Evolutionary conservation across 768 basidiomycete species (phyloP).

Genomic region (Leccinum incarnatum): DNA sequence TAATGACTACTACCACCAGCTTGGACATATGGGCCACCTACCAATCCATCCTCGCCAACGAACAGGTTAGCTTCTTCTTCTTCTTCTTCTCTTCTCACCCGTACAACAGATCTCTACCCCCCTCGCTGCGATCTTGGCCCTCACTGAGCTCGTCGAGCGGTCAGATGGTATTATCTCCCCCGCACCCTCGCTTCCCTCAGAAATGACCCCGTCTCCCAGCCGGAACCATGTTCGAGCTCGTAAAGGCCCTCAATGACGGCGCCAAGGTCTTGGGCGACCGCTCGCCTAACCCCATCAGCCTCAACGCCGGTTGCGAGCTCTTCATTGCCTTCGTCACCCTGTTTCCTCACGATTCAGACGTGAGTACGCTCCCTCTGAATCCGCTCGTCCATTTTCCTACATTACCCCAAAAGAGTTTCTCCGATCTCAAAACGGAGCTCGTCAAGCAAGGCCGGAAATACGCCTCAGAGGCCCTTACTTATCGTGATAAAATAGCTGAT

Average conservation of each 20-base stretch:
- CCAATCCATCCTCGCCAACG: slow-evolving; percentile 56
- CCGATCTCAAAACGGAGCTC: slow-evolving; percentile 78
- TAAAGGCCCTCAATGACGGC: slow-evolving; percentile 76
- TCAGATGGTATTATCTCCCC: slow-evolving; percentile 62
- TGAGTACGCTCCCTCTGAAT: slow-evolving; percentile 38
- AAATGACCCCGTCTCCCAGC: slow-evolving; percentile 41
- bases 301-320: slow-evolving; percentile 87
- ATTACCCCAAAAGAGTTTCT: slow-evolving; percentile 59
- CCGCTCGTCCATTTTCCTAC: slow-evolving; percentile 5
- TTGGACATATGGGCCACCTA: slow-evolving; percentile 57
- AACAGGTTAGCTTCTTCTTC: slow-evolving; percentile 50
- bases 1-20: slow-evolving; percentile 8
- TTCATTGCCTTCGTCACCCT: slow-evolving; percentile 88
- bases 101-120: slow-evolving; percentile 66
- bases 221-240: slow-evolving; percentile 91
- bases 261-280: slow-evolving; percentile 58
- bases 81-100: background rate
- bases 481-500: slow-evolving; percentile 86
- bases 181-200: background rate
- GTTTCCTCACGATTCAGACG: slow-evolving; percentile 78
- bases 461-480: slow-evolving; percentile 74
- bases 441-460: slow-evolving; percentile 79
- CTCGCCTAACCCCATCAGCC: slow-evolving; percentile 76
- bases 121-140: slow-evolving; percentile 82
- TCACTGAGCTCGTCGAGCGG: slow-evolving; percentile 77